Percentiles rank a stretch among this genome's conserved stretches.
Conservation (phyloP, 352 stramenopile genomes). For the Pythium monospermum region DNA sequence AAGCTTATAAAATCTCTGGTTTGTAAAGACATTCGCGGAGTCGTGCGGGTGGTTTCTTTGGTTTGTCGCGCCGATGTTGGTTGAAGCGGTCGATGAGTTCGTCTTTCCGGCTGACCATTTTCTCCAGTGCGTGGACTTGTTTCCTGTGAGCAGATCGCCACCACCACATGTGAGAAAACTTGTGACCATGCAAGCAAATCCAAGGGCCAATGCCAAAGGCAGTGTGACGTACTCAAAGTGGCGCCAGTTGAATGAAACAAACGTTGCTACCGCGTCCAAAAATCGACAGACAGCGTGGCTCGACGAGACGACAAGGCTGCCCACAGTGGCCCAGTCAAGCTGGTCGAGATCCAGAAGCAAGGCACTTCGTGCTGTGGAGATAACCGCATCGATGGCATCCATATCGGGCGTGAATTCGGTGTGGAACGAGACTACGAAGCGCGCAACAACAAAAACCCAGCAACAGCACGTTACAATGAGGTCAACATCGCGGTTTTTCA, state of each 20-base stretch:
- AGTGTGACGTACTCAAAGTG: background rate
- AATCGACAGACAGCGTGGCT: slow-evolving; percentile 16
- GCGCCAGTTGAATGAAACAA: slow-evolving; percentile 17
- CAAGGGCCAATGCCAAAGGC: no score
- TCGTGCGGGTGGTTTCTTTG: slow-evolving; percentile 33
- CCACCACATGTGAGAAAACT: no score
- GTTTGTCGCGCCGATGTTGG: slow-evolving; percentile 48
- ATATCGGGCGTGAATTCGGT: background rate
- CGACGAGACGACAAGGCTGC: slow-evolving; percentile 21
- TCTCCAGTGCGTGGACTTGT: slow-evolving; percentile 32
- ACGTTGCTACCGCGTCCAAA: slow-evolving; percentile 22
- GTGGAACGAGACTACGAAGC: background rate
- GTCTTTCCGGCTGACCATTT: slow-evolving; percentile 56
- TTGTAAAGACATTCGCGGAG: slow-evolving; percentile 45
- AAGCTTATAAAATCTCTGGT: slow-evolving; percentile 21
- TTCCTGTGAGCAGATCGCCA: slow-evolving; percentile 30
- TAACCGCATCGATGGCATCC: background rate
- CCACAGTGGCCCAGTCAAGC: background rate
- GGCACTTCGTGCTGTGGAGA: background rate
- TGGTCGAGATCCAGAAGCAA: background rate
- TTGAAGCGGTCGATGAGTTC: slow-evolving; percentile 53
- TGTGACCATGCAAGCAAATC: slow-evolving; percentile 2
- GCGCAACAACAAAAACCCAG: background rate
- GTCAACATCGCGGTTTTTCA: no score
- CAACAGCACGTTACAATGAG: no score